These are phyloP conservation scores for Brettanomyces sp. DNA, from an alignment of 805 yeast species.

Conservation along the genomic window DNA sequence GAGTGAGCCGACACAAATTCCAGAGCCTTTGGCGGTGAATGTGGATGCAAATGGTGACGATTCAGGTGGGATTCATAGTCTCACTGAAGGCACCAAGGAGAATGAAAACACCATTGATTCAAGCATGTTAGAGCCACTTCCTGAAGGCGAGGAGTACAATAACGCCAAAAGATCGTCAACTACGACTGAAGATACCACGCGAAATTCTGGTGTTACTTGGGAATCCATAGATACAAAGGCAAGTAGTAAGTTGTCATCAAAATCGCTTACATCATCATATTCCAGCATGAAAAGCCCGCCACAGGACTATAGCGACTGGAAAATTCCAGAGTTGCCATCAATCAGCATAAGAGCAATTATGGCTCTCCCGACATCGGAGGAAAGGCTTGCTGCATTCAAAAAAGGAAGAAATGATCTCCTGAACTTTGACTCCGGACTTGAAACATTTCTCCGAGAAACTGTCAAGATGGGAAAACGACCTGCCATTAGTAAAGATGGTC, in stretches of 20 bases:
- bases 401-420: conserved; percentile 34
- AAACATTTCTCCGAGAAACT: conserved; percentile 36
- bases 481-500: conserved; percentile 8
- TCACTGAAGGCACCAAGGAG: not conserved
- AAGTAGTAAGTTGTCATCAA: not conserved
- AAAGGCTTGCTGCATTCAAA: conserved; percentile 26
- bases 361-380: not conserved
- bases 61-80: too few relatives aligned
- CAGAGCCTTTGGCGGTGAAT: not conserved
- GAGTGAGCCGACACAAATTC: not conserved
- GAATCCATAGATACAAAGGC: not conserved
- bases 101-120: not conserved
- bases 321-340: not conserved
- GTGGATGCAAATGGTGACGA: not conserved
- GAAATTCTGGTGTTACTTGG: not conserved
- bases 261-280: not conserved
- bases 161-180: not conserved
- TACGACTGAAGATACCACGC: not conserved
- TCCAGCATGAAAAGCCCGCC: not conserved
- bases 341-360: not conserved
- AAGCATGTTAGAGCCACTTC: not conserved
- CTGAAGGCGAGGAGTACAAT: not conserved
- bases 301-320: not conserved
- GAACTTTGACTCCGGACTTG: conserved; percentile 47
- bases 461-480: conserved; percentile 7